phyloP scores from a whole-genome alignment of 768 basidiomycete genomes.

The Cystobasidium onofrii region DNA sequence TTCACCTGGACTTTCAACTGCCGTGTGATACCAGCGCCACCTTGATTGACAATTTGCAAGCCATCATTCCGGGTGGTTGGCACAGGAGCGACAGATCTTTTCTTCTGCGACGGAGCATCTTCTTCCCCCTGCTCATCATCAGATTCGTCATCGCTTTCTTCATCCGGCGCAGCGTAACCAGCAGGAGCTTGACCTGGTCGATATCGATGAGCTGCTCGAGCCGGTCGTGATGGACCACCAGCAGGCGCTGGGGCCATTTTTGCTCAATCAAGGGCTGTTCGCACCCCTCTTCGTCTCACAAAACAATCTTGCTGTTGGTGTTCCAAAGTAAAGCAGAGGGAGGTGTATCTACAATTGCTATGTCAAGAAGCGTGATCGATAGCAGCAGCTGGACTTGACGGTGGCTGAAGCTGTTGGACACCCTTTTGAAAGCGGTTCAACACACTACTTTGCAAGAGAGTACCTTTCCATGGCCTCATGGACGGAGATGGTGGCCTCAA shows the following conservation, averaged over 20 bases:
- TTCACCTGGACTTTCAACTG: conserved; percentile 23
- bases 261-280: not conserved
- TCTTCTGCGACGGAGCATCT: not conserved
- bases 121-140: conserved; percentile 15
- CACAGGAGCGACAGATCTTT: not conserved
- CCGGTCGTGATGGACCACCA: not conserved
- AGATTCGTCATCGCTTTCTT: not conserved
- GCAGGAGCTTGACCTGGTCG: conserved; percentile 18
- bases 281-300: too few species aligned
- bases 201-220: conserved; percentile 26
- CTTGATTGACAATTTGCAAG: conserved; percentile 15
- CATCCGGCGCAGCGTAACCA: not conserved
- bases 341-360: too few species aligned
- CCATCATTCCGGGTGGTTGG: conserved; percentile 2
- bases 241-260: conserved; percentile 14
- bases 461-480: not conserved
- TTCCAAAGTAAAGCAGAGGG: not conserved
- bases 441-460: not conserved
- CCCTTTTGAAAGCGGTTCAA: not conserved
- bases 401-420: not conserved
- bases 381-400: too few species aligned
- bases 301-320: not conserved
- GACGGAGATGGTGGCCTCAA: not conserved
- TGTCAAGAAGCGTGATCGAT: too few species aligned
- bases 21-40: not conserved